A percentile compares a stretch with the other conserved stretches of the same genome.
These are phyloP conservation scores for Actinomortierella wolfii DNA, from an alignment of 371 early-diverging fungal genomes.

Conservation along the genomic window DNA sequence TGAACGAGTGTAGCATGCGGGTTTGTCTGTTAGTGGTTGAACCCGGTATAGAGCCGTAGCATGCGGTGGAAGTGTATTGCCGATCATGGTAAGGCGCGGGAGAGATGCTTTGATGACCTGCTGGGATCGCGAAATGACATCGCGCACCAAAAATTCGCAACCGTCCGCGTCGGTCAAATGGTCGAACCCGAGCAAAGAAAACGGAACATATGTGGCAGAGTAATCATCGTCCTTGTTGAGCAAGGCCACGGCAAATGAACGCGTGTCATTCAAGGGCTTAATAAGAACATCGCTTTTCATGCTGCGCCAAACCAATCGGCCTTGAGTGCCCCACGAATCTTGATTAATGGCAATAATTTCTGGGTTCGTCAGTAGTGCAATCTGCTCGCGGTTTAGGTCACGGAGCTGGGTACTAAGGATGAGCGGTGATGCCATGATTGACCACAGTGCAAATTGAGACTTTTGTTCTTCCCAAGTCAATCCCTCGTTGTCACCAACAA, in stretches of 20 bases:
- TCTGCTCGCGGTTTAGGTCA: constrained; percentile 19
- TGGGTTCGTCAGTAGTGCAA: constrained; percentile 32
- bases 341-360: constrained; percentile 47
- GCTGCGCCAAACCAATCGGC: constrained; percentile 20
- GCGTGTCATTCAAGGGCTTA: constrained; percentile 24
- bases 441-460: constrained; percentile 47
- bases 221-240: constrained; percentile 15
- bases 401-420: constrained; percentile 44
- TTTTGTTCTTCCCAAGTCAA: constrained; percentile 41
- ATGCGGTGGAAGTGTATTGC: constrained; percentile 10
- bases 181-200: constrained; percentile 27
- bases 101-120: constrained; percentile 6
- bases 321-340: constrained; percentile 41
- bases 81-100: constrained; percentile 17
- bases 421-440: constrained; percentile 44
- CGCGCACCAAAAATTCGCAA: constrained; percentile 27
- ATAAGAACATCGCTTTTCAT: constrained; percentile 16
- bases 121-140: constrained; percentile 30
- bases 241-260: constrained; percentile 17
- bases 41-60: constrained; percentile 30
- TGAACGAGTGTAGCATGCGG: constrained; percentile 11
- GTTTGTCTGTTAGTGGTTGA: constrained; percentile 6
- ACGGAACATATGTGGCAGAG: constrained; percentile 17
- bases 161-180: constrained; percentile 4
- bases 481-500: constrained; percentile 40